Conservation (phyloP, 352 stramenopile genomes). For the Globisporangium spinosum region DNA sequence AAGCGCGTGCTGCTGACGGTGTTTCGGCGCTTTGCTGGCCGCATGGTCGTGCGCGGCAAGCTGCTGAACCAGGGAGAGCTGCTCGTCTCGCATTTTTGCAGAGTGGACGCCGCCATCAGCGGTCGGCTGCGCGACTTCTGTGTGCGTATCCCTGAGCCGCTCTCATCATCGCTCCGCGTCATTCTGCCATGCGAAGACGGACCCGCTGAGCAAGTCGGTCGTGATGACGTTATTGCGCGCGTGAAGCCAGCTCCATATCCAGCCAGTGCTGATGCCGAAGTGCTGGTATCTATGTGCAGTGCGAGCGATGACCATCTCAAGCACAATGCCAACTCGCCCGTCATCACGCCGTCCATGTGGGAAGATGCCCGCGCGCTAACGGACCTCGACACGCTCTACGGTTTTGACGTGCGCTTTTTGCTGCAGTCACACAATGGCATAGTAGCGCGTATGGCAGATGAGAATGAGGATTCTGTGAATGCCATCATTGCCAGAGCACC, state of each 20-base stretch:
- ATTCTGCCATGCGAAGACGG: conserved; percentile 20
- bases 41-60: conserved; percentile 32
- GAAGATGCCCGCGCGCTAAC: background rate
- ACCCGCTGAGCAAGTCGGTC: conserved; percentile 12
- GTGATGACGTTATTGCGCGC: conserved; percentile 15
- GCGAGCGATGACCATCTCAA: background rate
- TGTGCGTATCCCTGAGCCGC: conserved; percentile 5
- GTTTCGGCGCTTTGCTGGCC: conserved; percentile 27
- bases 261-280: background rate
- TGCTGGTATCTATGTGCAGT: background rate
- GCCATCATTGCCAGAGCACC: conserved; percentile 15
- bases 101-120: background rate
- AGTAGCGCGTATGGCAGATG: background rate
- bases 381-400: conserved; percentile 14
- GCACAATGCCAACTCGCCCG: background rate
- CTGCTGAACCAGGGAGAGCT: conserved; percentile 46
- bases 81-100: conserved; percentile 25
- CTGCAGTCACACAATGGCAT: background rate
- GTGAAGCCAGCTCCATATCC: background rate
- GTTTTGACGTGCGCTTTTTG: conserved; percentile 22
- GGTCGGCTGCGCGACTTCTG: background rate
- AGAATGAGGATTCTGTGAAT: conserved; percentile 19
- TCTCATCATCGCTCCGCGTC: conserved; percentile 12
- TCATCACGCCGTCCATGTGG: conserved; percentile 5
- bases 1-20: conserved; percentile 21